These are phyloP conservation scores for Neurospora sp. DNA, from an alignment of 495 filamentous ascomycete species.

Conservation along the genomic window DNA sequence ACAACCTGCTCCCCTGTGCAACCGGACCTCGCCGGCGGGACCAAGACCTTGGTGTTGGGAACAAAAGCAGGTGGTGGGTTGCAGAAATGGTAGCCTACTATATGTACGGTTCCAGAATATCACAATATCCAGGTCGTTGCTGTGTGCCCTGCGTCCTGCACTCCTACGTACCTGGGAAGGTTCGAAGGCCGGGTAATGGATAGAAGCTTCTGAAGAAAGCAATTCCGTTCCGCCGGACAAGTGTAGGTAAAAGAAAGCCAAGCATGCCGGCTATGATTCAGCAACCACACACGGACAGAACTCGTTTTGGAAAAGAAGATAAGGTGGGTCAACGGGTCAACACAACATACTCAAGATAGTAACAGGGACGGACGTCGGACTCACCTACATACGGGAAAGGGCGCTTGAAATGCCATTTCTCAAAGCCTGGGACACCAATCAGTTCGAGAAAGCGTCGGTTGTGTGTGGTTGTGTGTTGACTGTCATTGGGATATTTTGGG, in stretches of 20 bases:
- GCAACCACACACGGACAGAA: neutral
- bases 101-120: neutral
- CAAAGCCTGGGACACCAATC: neutral
- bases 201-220: neutral
- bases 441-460: neutral
- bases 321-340: neutral
- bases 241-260: no score
- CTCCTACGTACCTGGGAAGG: neutral
- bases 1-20: neutral
- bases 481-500: neutral
- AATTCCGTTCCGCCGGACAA: neutral
- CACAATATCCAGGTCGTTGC: neutral
- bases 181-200: neutral
- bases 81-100: neutral
- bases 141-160: neutral
- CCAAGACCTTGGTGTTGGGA: neutral
- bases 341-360: neutral
- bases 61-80: neutral
- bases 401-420: neutral
- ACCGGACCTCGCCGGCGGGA: neutral
- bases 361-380: neutral
- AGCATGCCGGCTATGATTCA: neutral
- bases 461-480: neutral
- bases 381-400: neutral
- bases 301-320: neutral